Evolutionary conservation across 139 green algal species (phyloP).

Genomic region (Closterium sp.): DNA sequence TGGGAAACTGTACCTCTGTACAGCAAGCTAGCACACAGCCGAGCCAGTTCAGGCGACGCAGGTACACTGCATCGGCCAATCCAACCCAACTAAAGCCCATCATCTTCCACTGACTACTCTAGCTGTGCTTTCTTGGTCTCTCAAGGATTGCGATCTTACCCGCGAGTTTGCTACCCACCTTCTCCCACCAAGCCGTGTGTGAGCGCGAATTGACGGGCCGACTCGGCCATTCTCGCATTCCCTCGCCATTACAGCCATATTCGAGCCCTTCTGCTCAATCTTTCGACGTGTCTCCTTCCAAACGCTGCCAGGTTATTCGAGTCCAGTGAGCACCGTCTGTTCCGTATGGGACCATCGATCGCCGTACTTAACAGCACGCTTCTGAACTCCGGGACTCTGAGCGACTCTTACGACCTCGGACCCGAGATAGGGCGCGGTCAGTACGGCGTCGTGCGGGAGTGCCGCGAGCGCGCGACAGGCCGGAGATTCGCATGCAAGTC

Average conservation of each 20-base stretch:
- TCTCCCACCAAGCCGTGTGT: background rate
- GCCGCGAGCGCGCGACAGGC: constrained; percentile 15
- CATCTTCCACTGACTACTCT: background rate
- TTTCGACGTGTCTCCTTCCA: background rate
- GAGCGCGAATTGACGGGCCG: background rate
- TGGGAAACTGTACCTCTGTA: too few species aligned
- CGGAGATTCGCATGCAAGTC: constrained; percentile 33
- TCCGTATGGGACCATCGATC: background rate
- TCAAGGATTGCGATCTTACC: background rate
- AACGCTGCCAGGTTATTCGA: too few species aligned
- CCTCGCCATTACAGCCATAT: too few species aligned
- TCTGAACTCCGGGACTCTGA: background rate
- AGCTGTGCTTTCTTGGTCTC: background rate
- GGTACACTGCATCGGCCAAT: background rate
- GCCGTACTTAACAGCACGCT: background rate
- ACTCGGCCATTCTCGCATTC: background rate
- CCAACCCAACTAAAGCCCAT: background rate
- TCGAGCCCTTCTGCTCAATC: too few species aligned
- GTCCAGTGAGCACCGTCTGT: too few species aligned
- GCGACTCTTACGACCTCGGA: background rate
- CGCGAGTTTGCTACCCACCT: background rate
- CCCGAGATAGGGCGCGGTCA: background rate
- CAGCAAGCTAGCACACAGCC: background rate
- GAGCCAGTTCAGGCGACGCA: background rate
- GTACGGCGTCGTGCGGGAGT: constrained; percentile 13